phyloP scores from a whole-genome alignment of 495 filamentous ascomycete species.

The Penicillium desertorum region DNA sequence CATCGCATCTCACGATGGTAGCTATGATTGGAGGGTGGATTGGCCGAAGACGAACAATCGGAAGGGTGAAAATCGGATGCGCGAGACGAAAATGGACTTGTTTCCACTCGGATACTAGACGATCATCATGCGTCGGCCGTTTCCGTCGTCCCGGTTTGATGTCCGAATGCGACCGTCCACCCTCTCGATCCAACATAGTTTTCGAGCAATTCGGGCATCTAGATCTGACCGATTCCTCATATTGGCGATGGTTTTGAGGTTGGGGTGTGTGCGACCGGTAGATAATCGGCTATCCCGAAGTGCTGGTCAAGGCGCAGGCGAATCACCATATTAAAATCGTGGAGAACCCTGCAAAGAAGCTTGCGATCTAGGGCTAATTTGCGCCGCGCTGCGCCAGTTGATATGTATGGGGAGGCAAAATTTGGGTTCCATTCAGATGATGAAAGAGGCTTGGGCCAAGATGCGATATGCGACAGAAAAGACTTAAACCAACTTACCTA shows the following conservation, averaged over 20 bases:
- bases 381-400: neutral
- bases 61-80: neutral
- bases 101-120: slow-evolving; percentile 6
- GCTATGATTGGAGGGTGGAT: slow-evolving; percentile 7
- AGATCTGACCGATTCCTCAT: slow-evolving; percentile 3
- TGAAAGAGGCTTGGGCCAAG: slow-evolving; percentile 22
- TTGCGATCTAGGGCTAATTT: neutral
- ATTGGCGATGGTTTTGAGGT: neutral
- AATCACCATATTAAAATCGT: slow-evolving; percentile 2
- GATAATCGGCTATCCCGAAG: slow-evolving; percentile 13
- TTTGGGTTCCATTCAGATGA: slow-evolving; percentile 7
- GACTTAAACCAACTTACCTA: slow-evolving; percentile 23
- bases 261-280: slow-evolving; percentile 3
- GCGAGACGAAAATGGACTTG: slow-evolving; percentile 1
- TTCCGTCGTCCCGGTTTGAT: slow-evolving; percentile 24
- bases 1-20: slow-evolving; percentile 1
- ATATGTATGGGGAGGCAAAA: neutral
- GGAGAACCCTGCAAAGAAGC: neutral
- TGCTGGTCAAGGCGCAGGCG: slow-evolving; percentile 15
- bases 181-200: slow-evolving; percentile 3
- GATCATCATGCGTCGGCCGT: slow-evolving; percentile 25
- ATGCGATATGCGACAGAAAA: slow-evolving; percentile 6
- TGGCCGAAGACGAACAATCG: slow-evolving; percentile 5
- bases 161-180: slow-evolving; percentile 29
- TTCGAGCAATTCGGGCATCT: neutral